A percentile compares a stretch with the other conserved stretches of the same genome.
phyloP scores from a whole-genome alignment of 495 filamentous ascomycete species.

The Parathielavia appendiculata region DNA sequence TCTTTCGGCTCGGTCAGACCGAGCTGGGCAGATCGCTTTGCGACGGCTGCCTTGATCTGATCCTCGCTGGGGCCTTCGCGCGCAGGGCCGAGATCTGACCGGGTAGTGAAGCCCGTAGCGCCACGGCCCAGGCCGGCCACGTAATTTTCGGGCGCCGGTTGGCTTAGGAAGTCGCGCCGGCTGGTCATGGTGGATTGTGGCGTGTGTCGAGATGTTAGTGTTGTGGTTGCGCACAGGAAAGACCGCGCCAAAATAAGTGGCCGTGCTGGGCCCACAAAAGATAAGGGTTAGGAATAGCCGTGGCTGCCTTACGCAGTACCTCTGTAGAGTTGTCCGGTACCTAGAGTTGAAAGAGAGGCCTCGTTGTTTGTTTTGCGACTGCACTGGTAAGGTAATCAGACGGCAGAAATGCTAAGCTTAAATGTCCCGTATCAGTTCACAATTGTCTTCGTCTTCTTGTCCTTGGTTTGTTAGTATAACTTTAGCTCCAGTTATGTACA shows the following conservation, averaged over 20 bases:
- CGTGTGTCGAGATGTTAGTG: not conserved
- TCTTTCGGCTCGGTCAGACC: constrained; percentile 72
- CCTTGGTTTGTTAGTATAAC: no score
- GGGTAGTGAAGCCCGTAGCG: constrained; percentile 95
- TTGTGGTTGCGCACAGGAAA: not conserved
- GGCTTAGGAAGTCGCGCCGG: constrained; percentile 85
- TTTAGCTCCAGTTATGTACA: no score
- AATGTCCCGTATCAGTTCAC: no score
- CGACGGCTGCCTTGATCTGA: constrained; percentile 94
- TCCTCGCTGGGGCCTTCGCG: constrained; percentile 96
- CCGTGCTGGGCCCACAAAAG: no score
- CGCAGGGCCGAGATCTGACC: constrained; percentile 93
- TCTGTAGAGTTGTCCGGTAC: no score
- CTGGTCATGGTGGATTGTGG: constrained; percentile 53
- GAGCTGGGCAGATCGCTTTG: constrained; percentile 79
- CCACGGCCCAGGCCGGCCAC: constrained; percentile 96
- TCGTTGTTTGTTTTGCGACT: no score
- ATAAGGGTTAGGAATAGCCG: no score
- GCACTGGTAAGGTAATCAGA: no score
- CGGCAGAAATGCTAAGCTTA: no score
- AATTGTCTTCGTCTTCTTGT: no score
- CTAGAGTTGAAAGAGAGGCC: no score
- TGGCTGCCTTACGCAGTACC: no score
- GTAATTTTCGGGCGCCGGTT: constrained; percentile 94
- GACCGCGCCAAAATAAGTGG: not conserved